phyloP scores from a whole-genome alignment of 176 grass and related monocot genomes.

The Otatea glauca region DNA sequence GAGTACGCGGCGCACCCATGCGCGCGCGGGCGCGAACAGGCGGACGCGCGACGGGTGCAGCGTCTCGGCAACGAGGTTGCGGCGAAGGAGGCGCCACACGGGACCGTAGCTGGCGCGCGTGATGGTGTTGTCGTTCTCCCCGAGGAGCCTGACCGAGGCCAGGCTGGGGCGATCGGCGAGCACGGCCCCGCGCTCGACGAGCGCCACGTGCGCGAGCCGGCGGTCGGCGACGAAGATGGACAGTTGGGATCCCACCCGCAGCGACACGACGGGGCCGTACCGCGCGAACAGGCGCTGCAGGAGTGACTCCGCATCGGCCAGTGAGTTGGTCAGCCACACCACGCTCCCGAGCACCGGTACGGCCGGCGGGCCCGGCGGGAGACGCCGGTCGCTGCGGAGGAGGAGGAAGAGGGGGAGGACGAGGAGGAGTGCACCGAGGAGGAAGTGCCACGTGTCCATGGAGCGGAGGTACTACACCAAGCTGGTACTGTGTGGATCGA shows the following conservation, averaged over 20 bases:
- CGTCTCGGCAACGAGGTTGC: conserved; percentile 60
- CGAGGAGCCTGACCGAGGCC: not conserved
- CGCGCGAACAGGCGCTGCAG: conserved; percentile 46
- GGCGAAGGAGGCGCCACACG: conserved; percentile 60
- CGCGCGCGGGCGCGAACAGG: conserved; percentile 49
- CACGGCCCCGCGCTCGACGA: conserved; percentile 50
- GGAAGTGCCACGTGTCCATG: conserved; percentile 31
- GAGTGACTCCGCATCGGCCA: conserved; percentile 34
- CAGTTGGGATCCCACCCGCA: conserved; percentile 40
- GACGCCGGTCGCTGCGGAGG: not conserved
- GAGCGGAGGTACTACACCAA: not conserved
- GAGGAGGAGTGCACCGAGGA: conserved; percentile 33
- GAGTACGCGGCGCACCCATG: conserved; percentile 47
- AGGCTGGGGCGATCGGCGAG: conserved; percentile 47
- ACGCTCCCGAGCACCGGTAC: conserved; percentile 56
- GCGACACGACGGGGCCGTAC: conserved; percentile 55
- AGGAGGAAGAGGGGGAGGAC: not conserved
- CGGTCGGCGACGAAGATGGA: conserved; percentile 58
- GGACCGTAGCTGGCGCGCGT: conserved; percentile 49
- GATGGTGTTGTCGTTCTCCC: conserved; percentile 47
- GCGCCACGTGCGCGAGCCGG: conserved; percentile 53
- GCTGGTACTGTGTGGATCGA: not conserved
- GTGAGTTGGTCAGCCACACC: conserved; percentile 42
- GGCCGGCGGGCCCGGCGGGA: conserved; percentile 57
- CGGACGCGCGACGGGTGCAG: conserved; percentile 56